phyloP scores from a whole-genome alignment of 2,329 filamentous ascomycete species.

The Elsinoe perseae region DNA sequence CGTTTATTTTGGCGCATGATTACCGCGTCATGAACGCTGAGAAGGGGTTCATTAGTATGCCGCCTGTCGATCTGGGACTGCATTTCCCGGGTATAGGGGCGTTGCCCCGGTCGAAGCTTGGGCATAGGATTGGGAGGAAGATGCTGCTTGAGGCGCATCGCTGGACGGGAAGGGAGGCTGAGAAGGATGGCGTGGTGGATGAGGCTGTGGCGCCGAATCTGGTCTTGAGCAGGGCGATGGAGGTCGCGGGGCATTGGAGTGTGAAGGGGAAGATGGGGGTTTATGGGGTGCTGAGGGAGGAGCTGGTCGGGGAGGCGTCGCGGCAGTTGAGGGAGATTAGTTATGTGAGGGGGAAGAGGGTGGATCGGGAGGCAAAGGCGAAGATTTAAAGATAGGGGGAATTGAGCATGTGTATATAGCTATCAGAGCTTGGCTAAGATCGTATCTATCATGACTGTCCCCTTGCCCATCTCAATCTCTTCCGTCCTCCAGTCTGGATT shows the following conservation, averaged over 20 bases:
- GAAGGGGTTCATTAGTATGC: slow-evolving; percentile 44
- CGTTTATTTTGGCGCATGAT: slow-evolving; percentile 42
- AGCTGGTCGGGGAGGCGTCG: slow-evolving; percentile 48
- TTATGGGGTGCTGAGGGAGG: slow-evolving; percentile 45
- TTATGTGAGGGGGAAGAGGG: slow-evolving; percentile 44
- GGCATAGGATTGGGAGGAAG: slow-evolving; percentile 32
- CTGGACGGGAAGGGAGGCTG: slow-evolving; percentile 47
- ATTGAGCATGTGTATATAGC: background rate
- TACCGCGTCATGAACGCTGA: slow-evolving; percentile 43
- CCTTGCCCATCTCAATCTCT: slow-evolving; percentile 42
- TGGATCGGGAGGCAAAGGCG: slow-evolving; percentile 32
- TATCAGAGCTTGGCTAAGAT: slow-evolving; percentile 28
- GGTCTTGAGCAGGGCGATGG: slow-evolving; percentile 42
- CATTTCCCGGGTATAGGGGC: slow-evolving; percentile 50
- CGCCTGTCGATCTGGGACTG: slow-evolving; percentile 48
- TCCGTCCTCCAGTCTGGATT: slow-evolving; percentile 44
- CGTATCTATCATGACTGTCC: slow-evolving; percentile 24
- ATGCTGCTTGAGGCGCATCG: slow-evolving; percentile 50
- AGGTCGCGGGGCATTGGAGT: slow-evolving; percentile 37
- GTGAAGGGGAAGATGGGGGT: slow-evolving; percentile 42
- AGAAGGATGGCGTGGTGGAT: slow-evolving; percentile 49
- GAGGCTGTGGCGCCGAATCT: slow-evolving; percentile 41
- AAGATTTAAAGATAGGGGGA: slow-evolving; percentile 7
- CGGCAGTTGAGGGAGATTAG: slow-evolving; percentile 45
- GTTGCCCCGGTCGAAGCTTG: slow-evolving; percentile 45